Base-by-base conservation (phyloP, 2,329 filamentous ascomycete species). In the Neocucurbitaria cava region DNA sequence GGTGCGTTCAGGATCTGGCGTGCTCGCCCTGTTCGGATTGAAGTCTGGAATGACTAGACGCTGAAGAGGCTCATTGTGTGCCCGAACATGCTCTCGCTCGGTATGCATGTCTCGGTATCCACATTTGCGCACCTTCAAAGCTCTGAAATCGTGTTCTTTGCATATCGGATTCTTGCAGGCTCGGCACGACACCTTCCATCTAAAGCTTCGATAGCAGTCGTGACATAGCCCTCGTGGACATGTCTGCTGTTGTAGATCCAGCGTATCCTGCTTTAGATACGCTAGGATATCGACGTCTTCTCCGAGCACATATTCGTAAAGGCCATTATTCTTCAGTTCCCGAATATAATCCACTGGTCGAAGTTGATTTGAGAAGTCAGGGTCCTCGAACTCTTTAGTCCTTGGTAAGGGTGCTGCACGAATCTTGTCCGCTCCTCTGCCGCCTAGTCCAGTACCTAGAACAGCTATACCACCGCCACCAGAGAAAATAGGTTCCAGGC, bases 181-280 rank as follows among this genome's bases (percentile, higher is more conserved):
- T 62, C 83, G 82, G 68, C 84, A 86, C 35, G 82, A 78, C n/a
- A 86, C 79, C 62, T 84, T 85, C 84, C 84, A 86, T 43, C 82
- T 78, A 42, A 83, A 81, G n/a, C 80, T 82, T 26, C 81, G 78
- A 59, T 84, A 84, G 66, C 84, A 86, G 52, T 85, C 82, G 46
- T 83, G 79, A 64, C 84, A 86, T 17, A 86, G 68, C 42, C 83
- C 83, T 39, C 84, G 79, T 2, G 84, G 84, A 64, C 80, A 85
- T 21, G 77, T 77, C 39, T 73, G 66, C n/a, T 72, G 70, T 49
- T 78, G 76, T 15, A 78, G 64, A 15, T 79, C 68, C 66, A 83
- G 53, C 68, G 74, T 73, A 66, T 77, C 73, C 42, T 76, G 75
- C 59, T 74, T 72, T 31, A 78, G 58, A 50, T 76, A 76, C 2